A percentile compares a stretch with the other conserved stretches of the same genome.
These are phyloP conservation scores for Tylopilus rubrobrunneus DNA, from an alignment of 768 basidiomycete species.

Conservation along the genomic window DNA sequence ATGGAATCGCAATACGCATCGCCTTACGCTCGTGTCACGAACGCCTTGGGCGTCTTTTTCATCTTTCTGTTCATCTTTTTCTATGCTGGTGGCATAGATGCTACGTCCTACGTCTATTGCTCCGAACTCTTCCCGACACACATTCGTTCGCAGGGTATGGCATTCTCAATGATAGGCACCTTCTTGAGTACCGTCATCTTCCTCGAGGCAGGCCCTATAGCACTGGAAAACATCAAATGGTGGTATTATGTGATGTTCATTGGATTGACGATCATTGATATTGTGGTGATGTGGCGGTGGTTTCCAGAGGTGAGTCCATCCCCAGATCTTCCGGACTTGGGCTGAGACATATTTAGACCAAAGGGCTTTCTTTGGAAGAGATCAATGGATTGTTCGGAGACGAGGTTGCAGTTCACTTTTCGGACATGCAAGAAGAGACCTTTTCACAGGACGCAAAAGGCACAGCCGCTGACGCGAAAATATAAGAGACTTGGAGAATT, in stretches of 20 bases:
- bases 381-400: too few relatives aligned
- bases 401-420: too few relatives aligned
- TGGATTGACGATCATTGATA: too few relatives aligned
- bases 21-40: not conserved
- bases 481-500: not conserved
- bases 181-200: not conserved
- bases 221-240: not conserved
- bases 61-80: not conserved
- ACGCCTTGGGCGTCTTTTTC: not conserved
- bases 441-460: not conserved
- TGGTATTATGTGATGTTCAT: not conserved
- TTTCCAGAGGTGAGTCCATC: not conserved
- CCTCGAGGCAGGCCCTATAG: not conserved
- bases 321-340: not conserved
- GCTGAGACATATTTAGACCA: not conserved
- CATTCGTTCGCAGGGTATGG: not conserved
- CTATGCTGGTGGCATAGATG: not conserved
- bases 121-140: conserved; percentile 2
- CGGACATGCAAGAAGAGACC: too few relatives aligned
- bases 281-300: too few relatives aligned
- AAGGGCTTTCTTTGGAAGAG: too few relatives aligned
- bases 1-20: not conserved
- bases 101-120: not conserved
- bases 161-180: not conserved
- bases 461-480: not conserved